Evolutionary conservation across 2,329 filamentous ascomycete genomes (phyloP).

Genomic region (Phaeosphaeriaceae sp.): DNA sequence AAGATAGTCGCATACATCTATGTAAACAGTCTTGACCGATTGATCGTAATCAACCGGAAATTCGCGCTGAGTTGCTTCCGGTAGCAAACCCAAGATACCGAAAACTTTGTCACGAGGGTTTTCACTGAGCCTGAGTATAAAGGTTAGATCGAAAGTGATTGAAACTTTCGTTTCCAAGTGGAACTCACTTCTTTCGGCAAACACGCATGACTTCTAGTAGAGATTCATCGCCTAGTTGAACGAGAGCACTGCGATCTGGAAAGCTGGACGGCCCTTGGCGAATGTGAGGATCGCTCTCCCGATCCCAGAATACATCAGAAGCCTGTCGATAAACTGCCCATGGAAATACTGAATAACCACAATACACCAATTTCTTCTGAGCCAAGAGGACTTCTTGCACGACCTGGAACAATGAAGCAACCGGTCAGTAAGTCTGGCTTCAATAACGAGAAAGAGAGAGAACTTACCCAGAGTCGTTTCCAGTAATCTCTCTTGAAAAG

Average conservation of each 20-base stretch:
- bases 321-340: slow-evolving; percentile 42
- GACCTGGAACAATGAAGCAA: slow-evolving; percentile 34
- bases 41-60: slow-evolving; percentile 41
- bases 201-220: slow-evolving; percentile 32
- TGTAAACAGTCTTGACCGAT: slow-evolving; percentile 44
- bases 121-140: no score
- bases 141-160: no score
- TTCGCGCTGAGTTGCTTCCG: slow-evolving; percentile 25
- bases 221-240: slow-evolving; percentile 13
- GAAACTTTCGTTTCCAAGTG: no score
- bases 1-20: slow-evolving; percentile 42
- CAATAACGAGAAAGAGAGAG: no score
- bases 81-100: slow-evolving; percentile 44
- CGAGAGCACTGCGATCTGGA: slow-evolving; percentile 13
- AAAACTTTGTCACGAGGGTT: slow-evolving; percentile 48
- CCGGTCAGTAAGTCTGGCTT: no score
- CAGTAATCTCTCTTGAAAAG: slow-evolving; percentile 50
- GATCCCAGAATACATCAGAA: slow-evolving; percentile 22
- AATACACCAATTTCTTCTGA: slow-evolving; percentile 44
- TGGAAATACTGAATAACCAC: slow-evolving; percentile 42
- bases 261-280: slow-evolving; percentile 25
- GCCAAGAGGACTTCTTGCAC: slow-evolving; percentile 54
- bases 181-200: slow-evolving; percentile 36
- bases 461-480: slow-evolving; percentile 41
- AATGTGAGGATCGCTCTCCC: slow-evolving; percentile 17